Evolutionary conservation across 345 rosid species (phyloP), one percentile per base, ranked within the genome.

Genomic region (Syzygium jambos): DNA sequence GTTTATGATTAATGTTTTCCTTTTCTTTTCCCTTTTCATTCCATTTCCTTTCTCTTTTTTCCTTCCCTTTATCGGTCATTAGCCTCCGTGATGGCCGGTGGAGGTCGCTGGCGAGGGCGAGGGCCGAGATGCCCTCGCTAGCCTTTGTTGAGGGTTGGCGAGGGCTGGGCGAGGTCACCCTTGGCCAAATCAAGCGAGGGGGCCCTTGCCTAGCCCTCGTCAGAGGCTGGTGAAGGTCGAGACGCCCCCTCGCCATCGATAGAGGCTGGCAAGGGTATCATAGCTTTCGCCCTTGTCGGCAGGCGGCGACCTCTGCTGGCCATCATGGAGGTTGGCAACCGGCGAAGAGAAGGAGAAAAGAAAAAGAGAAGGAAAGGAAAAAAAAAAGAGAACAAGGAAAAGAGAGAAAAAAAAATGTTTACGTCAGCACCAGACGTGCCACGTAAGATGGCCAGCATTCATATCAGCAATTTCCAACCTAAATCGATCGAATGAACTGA

Each of bases 271-370:
- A 0, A 56, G 61, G 61, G 61, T 10, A 4, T 56, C 61, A 56
- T 4, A n/a, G 61, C 61, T 23, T 13, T 56, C 11, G 9, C 61
- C 61, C 61, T 56, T n/a, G 0, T 13, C 0, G 0, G 25, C 4
- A 13, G 4, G 25, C n/a, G 11, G 13, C 25, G n/a, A 56, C 61
- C 1, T 56, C 13, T 0, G 2, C n/a, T 4, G 2, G 19, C 61
- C 61, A 9, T 56, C 61, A 56, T 9, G n/a, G n/a, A 56, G n/a
- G 9, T 57, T 57, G 63, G 63, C 29, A 27, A 57, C 63, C 6
- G 11, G 11, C 25, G 6, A 11, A 57, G 25, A 6, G n/a, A 56
- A 56, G 25, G 23, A 23, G 25, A 5, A 8, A 3, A 8, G 0
- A 7, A 1, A 22, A 4, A 9, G 9, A 8, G 1, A 21, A 10